Conservation (phyloP, 2,329 filamentous ascomycete species). For the Pyrenochaeta sp. region DNA sequence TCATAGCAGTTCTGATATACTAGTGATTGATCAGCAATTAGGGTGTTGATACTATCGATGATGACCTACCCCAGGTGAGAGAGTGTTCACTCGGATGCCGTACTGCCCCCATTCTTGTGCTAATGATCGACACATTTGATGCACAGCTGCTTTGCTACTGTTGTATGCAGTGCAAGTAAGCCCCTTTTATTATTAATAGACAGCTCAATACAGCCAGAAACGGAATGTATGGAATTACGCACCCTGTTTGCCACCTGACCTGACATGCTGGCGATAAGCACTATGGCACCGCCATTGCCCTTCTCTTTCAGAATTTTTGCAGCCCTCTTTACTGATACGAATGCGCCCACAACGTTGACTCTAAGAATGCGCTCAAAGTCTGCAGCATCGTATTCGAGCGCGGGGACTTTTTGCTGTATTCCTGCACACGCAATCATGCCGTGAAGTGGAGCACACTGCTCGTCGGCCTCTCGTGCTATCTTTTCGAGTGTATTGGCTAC, state of each 20-base stretch:
- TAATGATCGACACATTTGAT: slow-evolving; percentile 22
- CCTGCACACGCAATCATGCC: slow-evolving; percentile 59
- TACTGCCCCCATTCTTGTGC: slow-evolving; percentile 27
- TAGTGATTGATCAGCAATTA: neutral
- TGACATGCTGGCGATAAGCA: slow-evolving; percentile 59
- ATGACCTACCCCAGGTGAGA: slow-evolving; percentile 34
- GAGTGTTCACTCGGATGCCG: slow-evolving; percentile 43
- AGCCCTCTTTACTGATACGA: slow-evolving; percentile 45
- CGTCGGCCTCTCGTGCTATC: slow-evolving; percentile 49
- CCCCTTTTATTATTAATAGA: slow-evolving; percentile 2
- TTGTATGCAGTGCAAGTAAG: slow-evolving; percentile 23
- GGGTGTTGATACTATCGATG: too few relatives aligned
- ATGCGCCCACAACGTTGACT: slow-evolving; percentile 50
- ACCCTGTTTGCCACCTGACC: slow-evolving; percentile 23
- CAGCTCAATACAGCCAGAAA: too few relatives aligned
- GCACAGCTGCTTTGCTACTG: slow-evolving; percentile 19
- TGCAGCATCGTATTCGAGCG: slow-evolving; percentile 56
- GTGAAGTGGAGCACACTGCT: slow-evolving; percentile 44
- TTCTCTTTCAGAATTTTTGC: slow-evolving; percentile 64
- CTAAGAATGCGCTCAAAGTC: slow-evolving; percentile 47
- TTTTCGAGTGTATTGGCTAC: slow-evolving; percentile 49
- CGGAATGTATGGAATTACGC: neutral
- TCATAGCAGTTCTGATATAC: slow-evolving; percentile 49
- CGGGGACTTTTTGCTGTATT: slow-evolving; percentile 58
- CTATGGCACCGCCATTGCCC: slow-evolving; percentile 66